These are phyloP conservation scores for Herpetospermum pedunculosum DNA, from an alignment of 306 rosid genomes.

Conservation along the genomic window DNA sequence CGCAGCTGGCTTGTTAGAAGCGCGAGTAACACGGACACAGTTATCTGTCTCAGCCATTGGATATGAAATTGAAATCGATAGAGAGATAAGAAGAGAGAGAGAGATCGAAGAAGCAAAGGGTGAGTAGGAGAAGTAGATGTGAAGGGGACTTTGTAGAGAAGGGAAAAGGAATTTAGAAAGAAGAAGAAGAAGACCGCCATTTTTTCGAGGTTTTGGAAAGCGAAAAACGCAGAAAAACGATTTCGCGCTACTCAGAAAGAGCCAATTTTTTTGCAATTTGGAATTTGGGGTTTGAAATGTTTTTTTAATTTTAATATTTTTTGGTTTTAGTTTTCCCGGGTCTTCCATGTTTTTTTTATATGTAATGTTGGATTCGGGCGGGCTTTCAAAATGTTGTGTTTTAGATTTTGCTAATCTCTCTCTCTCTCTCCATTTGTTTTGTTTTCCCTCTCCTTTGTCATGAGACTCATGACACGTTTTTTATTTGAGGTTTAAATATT, in stretches of 20 bases:
- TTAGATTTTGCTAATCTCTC: too few relatives aligned
- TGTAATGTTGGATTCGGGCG: too few relatives aligned
- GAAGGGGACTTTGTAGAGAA: constrained; percentile 15
- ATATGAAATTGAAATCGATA: neutral
- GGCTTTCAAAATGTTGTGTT: too few relatives aligned
- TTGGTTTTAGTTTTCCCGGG: neutral
- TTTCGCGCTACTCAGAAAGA: neutral
- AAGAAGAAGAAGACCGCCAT: constrained; percentile 19
- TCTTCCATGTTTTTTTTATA: neutral
- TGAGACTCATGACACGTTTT: too few relatives aligned
- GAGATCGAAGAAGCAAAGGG: neutral
- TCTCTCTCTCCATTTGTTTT: too few relatives aligned
- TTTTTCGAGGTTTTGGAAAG: neutral
- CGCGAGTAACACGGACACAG: constrained; percentile 35
- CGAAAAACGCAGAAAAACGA: neutral
- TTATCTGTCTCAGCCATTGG: constrained; percentile 16
- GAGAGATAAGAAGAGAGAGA: neutral
- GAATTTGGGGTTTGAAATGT: neutral
- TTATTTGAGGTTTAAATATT: too few relatives aligned
- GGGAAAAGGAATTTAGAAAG: neutral
- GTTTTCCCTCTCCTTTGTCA: too few relatives aligned
- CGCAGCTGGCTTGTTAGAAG: constrained; percentile 47
- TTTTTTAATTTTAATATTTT: neutral
- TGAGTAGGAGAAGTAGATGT: neutral
- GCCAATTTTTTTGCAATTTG: neutral